phyloP scores from a whole-genome alignment of 192 early-diverging fungal species.

The Gryganskiella cystojenkinii region DNA sequence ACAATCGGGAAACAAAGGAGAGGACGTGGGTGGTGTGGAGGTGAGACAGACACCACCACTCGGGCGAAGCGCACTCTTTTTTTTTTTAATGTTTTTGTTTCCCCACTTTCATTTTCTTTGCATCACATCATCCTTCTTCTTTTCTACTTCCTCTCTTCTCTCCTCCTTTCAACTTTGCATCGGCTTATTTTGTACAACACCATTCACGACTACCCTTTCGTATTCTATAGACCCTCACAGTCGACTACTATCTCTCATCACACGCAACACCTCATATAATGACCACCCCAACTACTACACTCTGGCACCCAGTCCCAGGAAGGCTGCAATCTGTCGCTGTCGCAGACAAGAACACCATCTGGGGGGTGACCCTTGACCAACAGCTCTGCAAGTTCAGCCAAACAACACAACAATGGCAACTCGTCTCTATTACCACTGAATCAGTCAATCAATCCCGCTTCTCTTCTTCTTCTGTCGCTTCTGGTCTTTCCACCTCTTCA shows the following conservation, averaged over 20 bases:
- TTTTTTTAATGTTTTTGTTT: neutral
- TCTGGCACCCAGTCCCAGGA: slow-evolving; percentile 40
- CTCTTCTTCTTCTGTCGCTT: slow-evolving; percentile 14
- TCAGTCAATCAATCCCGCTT: slow-evolving; percentile 1
- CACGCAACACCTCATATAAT: too few relatives aligned
- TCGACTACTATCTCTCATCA: too few relatives aligned
- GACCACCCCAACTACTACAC: too few relatives aligned
- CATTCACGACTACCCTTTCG: too few relatives aligned
- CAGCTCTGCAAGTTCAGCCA: slow-evolving; percentile 37
- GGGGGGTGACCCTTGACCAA: slow-evolving; percentile 46
- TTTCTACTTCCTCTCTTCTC: neutral
- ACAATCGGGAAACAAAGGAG: too few relatives aligned
- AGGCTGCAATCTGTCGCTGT: slow-evolving; percentile 47
- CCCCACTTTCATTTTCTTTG: neutral
- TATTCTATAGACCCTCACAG: too few relatives aligned
- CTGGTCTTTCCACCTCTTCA: neutral
- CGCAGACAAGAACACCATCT: slow-evolving; percentile 32
- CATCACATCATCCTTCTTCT: neutral
- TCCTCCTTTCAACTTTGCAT: neutral
- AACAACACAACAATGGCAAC: slow-evolving; percentile 27
- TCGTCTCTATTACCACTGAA: slow-evolving; percentile 36
- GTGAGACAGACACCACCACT: too few relatives aligned
- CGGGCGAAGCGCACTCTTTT: neutral
- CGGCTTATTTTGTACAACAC: too few relatives aligned
- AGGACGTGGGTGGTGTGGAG: too few relatives aligned